Evolutionary conservation across 441 rosid species (phyloP), one percentile per base, ranked within the genome.

Genomic region (Populus hybrid): DNA sequence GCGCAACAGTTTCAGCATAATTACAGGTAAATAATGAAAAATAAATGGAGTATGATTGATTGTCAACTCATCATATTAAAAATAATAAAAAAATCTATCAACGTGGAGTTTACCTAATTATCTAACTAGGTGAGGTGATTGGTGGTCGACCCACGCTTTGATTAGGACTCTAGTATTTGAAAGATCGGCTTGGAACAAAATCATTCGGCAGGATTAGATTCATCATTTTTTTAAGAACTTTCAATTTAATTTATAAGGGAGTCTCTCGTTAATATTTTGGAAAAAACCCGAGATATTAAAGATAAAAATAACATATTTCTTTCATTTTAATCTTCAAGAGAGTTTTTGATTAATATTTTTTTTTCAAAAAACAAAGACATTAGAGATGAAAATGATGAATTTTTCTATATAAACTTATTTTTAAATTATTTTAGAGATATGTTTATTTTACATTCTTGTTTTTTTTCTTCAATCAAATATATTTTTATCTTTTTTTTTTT

Each of bases 371-470:
- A 10, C 0, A 38, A 2, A 38, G 46, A 10, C 1, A 10, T 38
- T 9, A 38, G 0, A 38, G 0, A 38, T 38, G 0, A 0, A 38
- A 38, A 0, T 1, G 46, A 38, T 2, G 4, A 0, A 38, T 38
- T 1, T 38, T 0, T 38, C 0, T 38, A 0, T 38, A 8, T 8
- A 26, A 26, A 26, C 28, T 26, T 26, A 26, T 26, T 26, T 26
- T 26, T 1, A 26, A 26, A 26, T 1, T 36, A 38, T 38, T 38
- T 38, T 38, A 38, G 1, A 38, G 11, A 38, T 0, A 38, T 38
- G 0, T 38, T 2, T 38, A 38, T 2, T 38, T 10, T 38, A 38
- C 3, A 0, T 38, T 38, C 0, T 0, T 8, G 3, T 38, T 38
- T 8, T 38, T 1, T 8, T 38, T 38, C 1, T 38, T 38, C 11